phyloP scores from a whole-genome alignment of 441 rosid genomes.

The Syzygium syzygioides region DNA sequence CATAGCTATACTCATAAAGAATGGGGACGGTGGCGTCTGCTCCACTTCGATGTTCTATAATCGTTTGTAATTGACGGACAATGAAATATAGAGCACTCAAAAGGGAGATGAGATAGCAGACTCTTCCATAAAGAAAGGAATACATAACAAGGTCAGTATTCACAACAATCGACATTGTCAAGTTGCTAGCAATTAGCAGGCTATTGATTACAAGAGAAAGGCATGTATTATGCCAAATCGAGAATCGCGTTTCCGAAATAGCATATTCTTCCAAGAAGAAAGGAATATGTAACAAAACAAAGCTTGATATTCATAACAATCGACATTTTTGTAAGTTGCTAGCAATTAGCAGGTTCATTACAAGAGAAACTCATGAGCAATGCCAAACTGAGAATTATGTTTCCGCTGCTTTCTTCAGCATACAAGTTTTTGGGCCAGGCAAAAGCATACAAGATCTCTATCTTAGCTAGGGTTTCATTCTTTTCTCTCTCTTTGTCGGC shows the following conservation, averaged over 20 bases:
- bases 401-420: no score
- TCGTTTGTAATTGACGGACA: not conserved
- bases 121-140: not conserved
- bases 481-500: no score
- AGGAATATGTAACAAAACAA: not conserved
- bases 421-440: no score
- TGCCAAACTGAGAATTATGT: no score
- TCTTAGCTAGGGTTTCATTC: no score
- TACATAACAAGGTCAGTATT: not conserved
- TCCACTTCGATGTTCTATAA: not conserved
- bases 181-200: not conserved
- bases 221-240: no score
- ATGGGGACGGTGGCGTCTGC: not conserved
- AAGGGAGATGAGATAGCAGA: not conserved
- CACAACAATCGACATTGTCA: not conserved
- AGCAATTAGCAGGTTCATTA: no score
- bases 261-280: not conserved
- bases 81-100: not conserved
- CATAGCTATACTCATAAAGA: not conserved
- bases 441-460: no score
- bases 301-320: not conserved
- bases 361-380: not conserved
- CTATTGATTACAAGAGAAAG: not conserved
- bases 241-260: not conserved
- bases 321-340: not conserved